Conservation (phyloP, 2,329 filamentous ascomycete genomes). For the Colletotrichum karsti region DNA sequence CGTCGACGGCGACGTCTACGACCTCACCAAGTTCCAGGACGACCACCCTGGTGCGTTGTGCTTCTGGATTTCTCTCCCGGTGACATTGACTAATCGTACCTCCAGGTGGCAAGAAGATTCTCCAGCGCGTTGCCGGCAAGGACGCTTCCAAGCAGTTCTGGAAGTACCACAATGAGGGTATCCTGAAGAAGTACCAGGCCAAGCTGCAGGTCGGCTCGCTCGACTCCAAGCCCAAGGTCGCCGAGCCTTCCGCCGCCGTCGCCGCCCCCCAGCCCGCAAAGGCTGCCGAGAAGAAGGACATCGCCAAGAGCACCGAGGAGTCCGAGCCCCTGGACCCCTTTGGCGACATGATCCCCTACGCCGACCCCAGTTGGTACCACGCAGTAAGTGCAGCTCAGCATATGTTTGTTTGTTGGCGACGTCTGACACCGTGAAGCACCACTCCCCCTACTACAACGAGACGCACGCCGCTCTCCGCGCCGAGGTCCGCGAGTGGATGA, state of each 20-base stretch:
- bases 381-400: slow-evolving; percentile 66
- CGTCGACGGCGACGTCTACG: slow-evolving; percentile 95
- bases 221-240: slow-evolving; percentile 81
- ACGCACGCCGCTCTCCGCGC: slow-evolving; percentile 89
- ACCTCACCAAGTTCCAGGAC: slow-evolving; percentile 88
- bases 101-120: slow-evolving; percentile 70
- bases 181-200: slow-evolving; percentile 85
- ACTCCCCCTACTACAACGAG: slow-evolving; percentile 97
- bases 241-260: slow-evolving; percentile 57
- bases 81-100: background rate
- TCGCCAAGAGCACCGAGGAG: slow-evolving; percentile 55
- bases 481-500: slow-evolving; percentile 93
- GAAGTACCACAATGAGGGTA: slow-evolving; percentile 84
- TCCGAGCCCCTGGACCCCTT: slow-evolving; percentile 83
- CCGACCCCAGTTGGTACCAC: slow-evolving; percentile 95
- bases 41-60: slow-evolving; percentile 76
- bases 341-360: slow-evolving; percentile 88
- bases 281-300: slow-evolving; percentile 44
- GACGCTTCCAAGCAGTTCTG: slow-evolving; percentile 74
- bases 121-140: slow-evolving; percentile 70
- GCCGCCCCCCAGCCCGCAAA: slow-evolving; percentile 53
- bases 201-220: slow-evolving; percentile 87
- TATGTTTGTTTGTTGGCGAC: too few relatives aligned
- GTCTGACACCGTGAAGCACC: slow-evolving; percentile 69
- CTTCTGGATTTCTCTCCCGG: background rate